Base-by-base conservation (phyloP, 352 stramenopile species). In the Phytophthora sp. region DNA sequence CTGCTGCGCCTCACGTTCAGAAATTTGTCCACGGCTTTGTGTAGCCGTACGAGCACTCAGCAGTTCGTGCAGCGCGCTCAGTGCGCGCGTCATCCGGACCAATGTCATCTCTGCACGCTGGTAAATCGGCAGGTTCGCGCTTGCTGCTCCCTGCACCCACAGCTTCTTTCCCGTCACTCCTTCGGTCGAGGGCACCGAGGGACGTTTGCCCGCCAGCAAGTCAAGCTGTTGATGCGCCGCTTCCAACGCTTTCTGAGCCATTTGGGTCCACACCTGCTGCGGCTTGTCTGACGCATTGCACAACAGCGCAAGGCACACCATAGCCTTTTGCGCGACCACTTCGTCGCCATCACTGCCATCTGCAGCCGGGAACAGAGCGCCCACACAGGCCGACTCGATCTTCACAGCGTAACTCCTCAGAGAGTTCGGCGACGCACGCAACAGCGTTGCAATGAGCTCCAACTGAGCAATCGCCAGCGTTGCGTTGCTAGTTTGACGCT, bases 1-100 rank as follows among this genome's bases (percentile, higher is more conserved):
- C 30, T 87, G 66, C 61, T 91, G 81, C 49, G 87, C 80, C 34
- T 95, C 87, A 43, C 82, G 83, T 54, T 95, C 87, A n/a, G 76
- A 88, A 49, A 94, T 76, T 12, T 67, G 58, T 20, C 63, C 57
- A 39, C 58, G 57, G 32, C 37, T 68, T 32, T 53, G 26, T 5
- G 49, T 71, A 10, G 52, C 52, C 31, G 65, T 64, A 13, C 70
- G 68, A 65, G 62, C 88, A 59, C 61, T 69, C 39, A 93, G 30
- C 49, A 79, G 57, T 31, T 74, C 76, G 4, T 69, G 45, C 31
- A 95, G 49, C 21, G 81, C 72, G 9, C 52, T 53, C 21, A 79
- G 41, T 1, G 85, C 66, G 10, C 79, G 44, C 3, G 69, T 44
- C 32, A 92, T 66, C 9, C 80, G 74, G 21, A 69, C 42, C 1